Evolutionary conservation across 139 green algal species (phyloP).

Genomic region (Chlorella sp.): DNA sequence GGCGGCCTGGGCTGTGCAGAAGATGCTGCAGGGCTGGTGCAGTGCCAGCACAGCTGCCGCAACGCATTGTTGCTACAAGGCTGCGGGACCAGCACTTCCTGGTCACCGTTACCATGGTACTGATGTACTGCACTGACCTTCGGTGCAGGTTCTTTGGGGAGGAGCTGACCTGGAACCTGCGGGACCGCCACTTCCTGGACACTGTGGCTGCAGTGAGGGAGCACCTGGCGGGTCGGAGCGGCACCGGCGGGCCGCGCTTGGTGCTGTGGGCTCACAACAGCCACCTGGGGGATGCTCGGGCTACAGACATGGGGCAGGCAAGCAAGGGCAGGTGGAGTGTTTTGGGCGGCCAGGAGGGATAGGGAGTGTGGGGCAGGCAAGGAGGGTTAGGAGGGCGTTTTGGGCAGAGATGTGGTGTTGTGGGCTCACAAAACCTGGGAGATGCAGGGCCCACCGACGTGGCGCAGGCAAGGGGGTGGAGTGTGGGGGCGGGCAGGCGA

Average conservation of each 20-base stretch:
- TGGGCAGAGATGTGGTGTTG: too few relatives aligned
- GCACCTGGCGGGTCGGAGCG: slow-evolving; percentile 23
- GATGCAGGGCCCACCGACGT: too few relatives aligned
- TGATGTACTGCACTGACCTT: background rate
- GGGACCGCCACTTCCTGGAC: slow-evolving; percentile 69
- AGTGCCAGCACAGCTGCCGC: too few relatives aligned
- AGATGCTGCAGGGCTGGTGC: too few relatives aligned
- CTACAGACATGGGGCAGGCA: slow-evolving; percentile 63
- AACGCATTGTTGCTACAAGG: too few relatives aligned
- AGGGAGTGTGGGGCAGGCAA: background rate
- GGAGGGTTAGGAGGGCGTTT: too few relatives aligned
- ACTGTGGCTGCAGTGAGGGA: slow-evolving; percentile 16
- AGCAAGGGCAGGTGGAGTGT: background rate
- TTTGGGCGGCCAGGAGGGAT: background rate
- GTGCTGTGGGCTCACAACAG: slow-evolving; percentile 64
- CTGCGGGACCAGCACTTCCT: too few relatives aligned
- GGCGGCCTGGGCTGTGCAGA: too few relatives aligned
- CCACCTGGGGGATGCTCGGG: slow-evolving; percentile 70
- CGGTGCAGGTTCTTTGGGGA: slow-evolving; percentile 52
- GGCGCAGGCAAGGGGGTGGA: background rate
- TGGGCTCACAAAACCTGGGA: too few relatives aligned
- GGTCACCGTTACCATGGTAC: too few relatives aligned
- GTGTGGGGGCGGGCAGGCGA: background rate
- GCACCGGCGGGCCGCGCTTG: background rate
- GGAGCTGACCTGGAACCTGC: slow-evolving; percentile 63